These are phyloP conservation scores for Aspergillus costaricaensis DNA, from an alignment of 2,329 filamentous ascomycete genomes.

Conservation along the genomic window DNA sequence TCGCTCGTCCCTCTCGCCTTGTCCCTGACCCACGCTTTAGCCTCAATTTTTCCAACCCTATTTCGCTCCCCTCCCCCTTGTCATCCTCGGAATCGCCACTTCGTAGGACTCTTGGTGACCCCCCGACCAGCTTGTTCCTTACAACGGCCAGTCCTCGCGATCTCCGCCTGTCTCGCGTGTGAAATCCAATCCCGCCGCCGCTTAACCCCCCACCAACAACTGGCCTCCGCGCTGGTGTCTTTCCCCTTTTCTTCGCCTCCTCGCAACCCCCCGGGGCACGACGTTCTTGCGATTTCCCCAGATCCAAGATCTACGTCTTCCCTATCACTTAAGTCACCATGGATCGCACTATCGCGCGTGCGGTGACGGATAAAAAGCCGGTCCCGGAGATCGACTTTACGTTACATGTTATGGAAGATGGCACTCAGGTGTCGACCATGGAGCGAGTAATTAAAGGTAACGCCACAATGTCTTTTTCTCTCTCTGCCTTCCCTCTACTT, in stretches of 20 bases:
- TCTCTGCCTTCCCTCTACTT: no score
- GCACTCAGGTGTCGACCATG: slow-evolving; percentile 87
- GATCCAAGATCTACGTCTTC: slow-evolving; percentile 12
- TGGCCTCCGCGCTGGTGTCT: slow-evolving; percentile 3
- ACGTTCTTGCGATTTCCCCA: slow-evolving; percentile 17
- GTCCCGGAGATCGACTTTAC: slow-evolving; percentile 98
- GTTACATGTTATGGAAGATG: slow-evolving; percentile 97
- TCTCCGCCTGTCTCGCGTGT: not conserved
- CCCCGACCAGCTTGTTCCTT: not conserved
- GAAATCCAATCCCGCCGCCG: slow-evolving; percentile 9
- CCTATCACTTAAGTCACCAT: slow-evolving; percentile 31
- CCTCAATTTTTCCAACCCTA: slow-evolving; percentile 8
- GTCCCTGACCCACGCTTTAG: slow-evolving; percentile 15
- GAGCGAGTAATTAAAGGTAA: slow-evolving; percentile 98
- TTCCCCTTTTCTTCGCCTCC: slow-evolving; percentile 12
- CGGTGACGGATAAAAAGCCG: slow-evolving; percentile 92
- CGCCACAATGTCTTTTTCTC: not conserved
- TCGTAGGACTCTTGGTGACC: not conserved
- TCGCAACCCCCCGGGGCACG: slow-evolving; percentile 12
- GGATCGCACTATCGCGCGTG: slow-evolving; percentile 68
- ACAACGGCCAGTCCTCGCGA: not conserved
- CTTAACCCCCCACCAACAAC: slow-evolving; percentile 9
- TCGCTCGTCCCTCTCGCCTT: slow-evolving; percentile 20
- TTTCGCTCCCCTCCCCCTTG: slow-evolving; percentile 12
- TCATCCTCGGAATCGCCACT: not conserved